A percentile compares a stretch with the other conserved stretches of the same genome.
Conservation (phyloP, 1,139 yeast genomes). For the Scheffersomyces segobiensis region DNA sequence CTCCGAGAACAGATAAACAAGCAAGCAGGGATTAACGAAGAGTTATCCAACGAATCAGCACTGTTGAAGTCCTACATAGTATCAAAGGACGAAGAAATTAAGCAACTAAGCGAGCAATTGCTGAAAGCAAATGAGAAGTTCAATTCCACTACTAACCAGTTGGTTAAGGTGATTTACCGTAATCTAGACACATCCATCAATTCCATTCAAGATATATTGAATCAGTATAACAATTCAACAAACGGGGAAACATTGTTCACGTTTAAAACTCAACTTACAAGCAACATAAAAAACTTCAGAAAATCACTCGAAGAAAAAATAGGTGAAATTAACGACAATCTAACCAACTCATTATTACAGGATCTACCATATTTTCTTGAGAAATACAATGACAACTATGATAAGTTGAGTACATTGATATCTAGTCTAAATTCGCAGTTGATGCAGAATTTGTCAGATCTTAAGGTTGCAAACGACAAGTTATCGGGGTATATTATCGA, state of each 20-base stretch:
- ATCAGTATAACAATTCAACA: conserved; percentile 5
- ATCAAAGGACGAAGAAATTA: conserved; percentile 8
- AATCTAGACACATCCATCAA: conserved; percentile 12
- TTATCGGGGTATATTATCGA: conserved; percentile 7
- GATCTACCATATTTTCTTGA: conserved; percentile 11
- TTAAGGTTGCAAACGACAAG: conserved; percentile 7
- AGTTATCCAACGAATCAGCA: background rate
- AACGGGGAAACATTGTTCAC: conserved; percentile 5
- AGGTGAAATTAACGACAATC: conserved; percentile 7
- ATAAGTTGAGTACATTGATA: conserved; percentile 7
- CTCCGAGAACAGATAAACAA: background rate
- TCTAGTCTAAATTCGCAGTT: conserved; percentile 7
- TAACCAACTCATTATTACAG: conserved; percentile 8
- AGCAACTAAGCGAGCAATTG: conserved; percentile 9
- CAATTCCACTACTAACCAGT: conserved; percentile 12
- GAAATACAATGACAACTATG: conserved; percentile 10
- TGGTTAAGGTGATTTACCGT: conserved; percentile 13
- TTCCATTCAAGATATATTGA: conserved; percentile 7
- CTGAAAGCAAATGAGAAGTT: conserved; percentile 12
- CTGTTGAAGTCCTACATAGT: conserved; percentile 1
- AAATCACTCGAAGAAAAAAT: conserved; percentile 3
- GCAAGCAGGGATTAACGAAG: background rate
- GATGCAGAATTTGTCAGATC: conserved; percentile 1
- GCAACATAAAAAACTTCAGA: conserved; percentile 6
- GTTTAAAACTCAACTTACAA: conserved; percentile 7